phyloP scores from a whole-genome alignment of 495 filamentous ascomycete genomes.

The Tuber microsphaerosporum region DNA sequence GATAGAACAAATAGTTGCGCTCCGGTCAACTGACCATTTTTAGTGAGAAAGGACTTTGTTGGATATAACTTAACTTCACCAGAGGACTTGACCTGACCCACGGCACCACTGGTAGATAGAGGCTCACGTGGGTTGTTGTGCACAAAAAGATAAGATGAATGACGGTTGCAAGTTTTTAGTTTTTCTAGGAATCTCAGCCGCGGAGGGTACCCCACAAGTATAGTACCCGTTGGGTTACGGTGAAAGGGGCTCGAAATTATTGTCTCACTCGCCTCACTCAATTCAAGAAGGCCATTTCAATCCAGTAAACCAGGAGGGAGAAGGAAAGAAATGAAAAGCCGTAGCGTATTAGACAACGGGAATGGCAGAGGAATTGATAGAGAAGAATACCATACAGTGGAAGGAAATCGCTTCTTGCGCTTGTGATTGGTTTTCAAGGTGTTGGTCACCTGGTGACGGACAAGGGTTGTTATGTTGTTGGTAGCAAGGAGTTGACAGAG shows the following conservation, averaged over 20 bases:
- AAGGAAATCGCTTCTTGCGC: not conserved
- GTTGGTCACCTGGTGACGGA: not conserved
- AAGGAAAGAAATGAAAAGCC: not conserved
- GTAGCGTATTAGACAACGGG: not conserved
- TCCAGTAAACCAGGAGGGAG: not conserved
- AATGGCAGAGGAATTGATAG: not conserved
- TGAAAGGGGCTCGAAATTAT: not conserved
- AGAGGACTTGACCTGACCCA: not conserved
- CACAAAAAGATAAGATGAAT: not conserved
- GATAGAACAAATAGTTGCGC: not conserved
- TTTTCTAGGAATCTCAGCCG: not conserved
- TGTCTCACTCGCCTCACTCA: not conserved
- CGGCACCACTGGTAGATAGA: not conserved
- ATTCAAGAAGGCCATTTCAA: not conserved
- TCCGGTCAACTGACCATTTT: not conserved
- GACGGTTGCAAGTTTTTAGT: not conserved
- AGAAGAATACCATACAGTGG: not conserved
- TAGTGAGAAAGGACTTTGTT: not conserved
- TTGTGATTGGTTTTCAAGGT: not conserved
- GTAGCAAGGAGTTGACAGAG: not conserved
- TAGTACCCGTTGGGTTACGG: not conserved
- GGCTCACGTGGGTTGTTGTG: not conserved
- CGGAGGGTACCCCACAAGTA: not conserved
- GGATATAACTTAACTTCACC: not conserved
- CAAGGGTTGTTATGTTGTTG: not conserved